Evolutionary conservation across 2,329 filamentous ascomycete species (phyloP).

Genomic region (Sodiomyces alkalinus): DNA sequence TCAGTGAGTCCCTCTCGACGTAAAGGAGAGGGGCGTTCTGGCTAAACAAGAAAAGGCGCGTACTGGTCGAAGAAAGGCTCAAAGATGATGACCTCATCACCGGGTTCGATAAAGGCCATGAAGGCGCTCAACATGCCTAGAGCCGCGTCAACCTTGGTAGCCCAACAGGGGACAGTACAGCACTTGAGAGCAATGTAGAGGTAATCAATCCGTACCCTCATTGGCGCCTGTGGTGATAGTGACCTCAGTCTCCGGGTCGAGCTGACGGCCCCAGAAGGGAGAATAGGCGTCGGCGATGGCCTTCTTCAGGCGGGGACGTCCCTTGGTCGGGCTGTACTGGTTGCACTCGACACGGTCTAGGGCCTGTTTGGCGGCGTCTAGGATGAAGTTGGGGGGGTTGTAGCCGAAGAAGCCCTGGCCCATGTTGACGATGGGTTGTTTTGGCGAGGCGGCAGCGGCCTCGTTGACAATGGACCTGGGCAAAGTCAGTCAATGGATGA

Average conservation of each 20-base stretch:
- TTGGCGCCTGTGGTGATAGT: constrained; percentile 89
- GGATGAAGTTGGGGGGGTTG: constrained; percentile 81
- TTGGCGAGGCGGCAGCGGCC: constrained; percentile 45
- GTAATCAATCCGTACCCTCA: constrained; percentile 33
- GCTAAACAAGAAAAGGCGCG: too few relatives aligned
- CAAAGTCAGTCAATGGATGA: constrained; percentile 1
- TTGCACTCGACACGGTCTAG: constrained; percentile 91
- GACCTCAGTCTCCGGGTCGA: constrained; percentile 85
- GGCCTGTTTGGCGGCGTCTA: constrained; percentile 81
- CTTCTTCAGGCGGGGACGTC: constrained; percentile 79
- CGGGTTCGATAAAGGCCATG: constrained; percentile 90
- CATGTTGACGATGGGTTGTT: constrained; percentile 50
- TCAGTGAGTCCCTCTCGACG: constrained; percentile 1
- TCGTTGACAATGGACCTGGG: constrained; percentile 51
- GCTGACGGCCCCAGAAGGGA: constrained; percentile 64
- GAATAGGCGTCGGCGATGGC: constrained; percentile 88
- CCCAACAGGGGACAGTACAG: constrained; percentile 1
- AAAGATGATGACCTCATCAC: constrained; percentile 94
- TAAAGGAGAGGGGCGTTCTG: background rate
- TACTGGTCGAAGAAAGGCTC: constrained; percentile 97
- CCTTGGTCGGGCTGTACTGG: constrained; percentile 94
- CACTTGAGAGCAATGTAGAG: too few relatives aligned
- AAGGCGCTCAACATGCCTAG: constrained; percentile 89
- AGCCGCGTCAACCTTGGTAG: too few relatives aligned
- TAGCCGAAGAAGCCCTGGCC: constrained; percentile 73